phyloP scores from a whole-genome alignment of 1,284 basidiomycete species.

The Marasmius sp. region DNA sequence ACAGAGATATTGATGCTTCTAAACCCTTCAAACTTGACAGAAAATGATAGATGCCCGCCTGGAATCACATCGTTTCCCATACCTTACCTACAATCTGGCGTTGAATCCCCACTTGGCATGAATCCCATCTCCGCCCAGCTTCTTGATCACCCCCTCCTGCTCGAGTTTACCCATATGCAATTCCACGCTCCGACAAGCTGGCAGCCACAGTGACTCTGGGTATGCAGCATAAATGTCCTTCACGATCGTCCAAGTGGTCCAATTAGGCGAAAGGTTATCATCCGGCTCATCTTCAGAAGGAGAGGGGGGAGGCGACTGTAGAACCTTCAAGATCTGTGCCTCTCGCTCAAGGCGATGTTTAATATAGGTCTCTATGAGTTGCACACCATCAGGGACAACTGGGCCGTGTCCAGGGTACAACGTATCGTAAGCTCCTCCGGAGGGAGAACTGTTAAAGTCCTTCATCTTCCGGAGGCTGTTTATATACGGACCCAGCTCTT shows the following conservation, averaged over 20 bases:
- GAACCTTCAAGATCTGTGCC: slow-evolving; percentile 68
- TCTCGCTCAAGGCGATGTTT: slow-evolving; percentile 84
- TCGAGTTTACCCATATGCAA: slow-evolving; percentile 79
- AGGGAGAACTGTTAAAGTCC: slow-evolving; percentile 33
- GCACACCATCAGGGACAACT: slow-evolving; percentile 58
- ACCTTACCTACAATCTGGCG: not conserved
- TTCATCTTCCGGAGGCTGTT: slow-evolving; percentile 65
- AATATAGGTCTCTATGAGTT: slow-evolving; percentile 73
- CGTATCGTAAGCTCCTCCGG: slow-evolving; percentile 31
- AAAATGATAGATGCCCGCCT: too few species aligned
- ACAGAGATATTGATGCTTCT: too few species aligned
- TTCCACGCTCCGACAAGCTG: slow-evolving; percentile 69
- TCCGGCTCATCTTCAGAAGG: slow-evolving; percentile 21
- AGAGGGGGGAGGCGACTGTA: slow-evolving; percentile 35
- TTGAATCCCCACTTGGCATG: slow-evolving; percentile 35
- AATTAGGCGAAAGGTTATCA: slow-evolving; percentile 24
- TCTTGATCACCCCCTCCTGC: slow-evolving; percentile 58
- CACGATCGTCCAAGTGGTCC: slow-evolving; percentile 71
- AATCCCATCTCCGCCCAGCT: slow-evolving; percentile 47
- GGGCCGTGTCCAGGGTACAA: slow-evolving; percentile 92
- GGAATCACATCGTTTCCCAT: not conserved
- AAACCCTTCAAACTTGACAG: too few species aligned
- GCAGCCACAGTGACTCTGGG: slow-evolving; percentile 70
- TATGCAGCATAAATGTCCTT: slow-evolving; percentile 68
- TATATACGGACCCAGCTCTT: slow-evolving; percentile 79